These are phyloP conservation scores for Colletotrichum tropicicola DNA, from an alignment of 2,329 filamentous ascomycete species.

Conservation along the genomic window DNA sequence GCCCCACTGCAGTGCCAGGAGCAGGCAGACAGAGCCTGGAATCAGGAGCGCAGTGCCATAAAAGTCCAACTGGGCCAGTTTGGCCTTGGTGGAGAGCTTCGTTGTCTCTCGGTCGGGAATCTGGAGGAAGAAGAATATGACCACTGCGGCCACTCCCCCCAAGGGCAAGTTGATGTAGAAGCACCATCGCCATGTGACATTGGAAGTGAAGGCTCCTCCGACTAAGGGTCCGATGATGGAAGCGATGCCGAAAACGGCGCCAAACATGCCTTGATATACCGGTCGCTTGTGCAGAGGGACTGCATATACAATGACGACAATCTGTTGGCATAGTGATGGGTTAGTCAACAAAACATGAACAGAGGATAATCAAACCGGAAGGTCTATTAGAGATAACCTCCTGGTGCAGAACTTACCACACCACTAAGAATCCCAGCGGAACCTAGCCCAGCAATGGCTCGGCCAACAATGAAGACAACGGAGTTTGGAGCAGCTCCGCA, in stretches of 20 bases:
- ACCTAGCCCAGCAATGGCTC: conserved; percentile 47
- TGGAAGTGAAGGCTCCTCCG: conserved; percentile 37
- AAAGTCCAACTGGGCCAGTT: conserved; percentile 38
- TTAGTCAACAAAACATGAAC: too few species aligned
- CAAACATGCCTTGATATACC: conserved; percentile 39
- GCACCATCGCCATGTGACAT: conserved; percentile 46
- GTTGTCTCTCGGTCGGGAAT: conserved; percentile 18
- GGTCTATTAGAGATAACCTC: too few species aligned
- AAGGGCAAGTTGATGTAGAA: conserved; percentile 46
- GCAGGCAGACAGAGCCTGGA: conserved; percentile 48
- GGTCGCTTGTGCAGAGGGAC: conserved; percentile 50
- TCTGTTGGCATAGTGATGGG: too few species aligned
- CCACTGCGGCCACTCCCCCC: conserved; percentile 38
- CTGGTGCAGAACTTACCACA: too few species aligned
- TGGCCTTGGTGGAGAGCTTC: conserved; percentile 32
- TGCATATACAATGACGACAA: conserved; percentile 37
- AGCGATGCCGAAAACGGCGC: conserved; percentile 52
- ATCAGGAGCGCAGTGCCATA: conserved; percentile 19
- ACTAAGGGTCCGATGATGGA: conserved; percentile 36
- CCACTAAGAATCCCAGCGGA: conserved; percentile 45
- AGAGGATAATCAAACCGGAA: too few species aligned
- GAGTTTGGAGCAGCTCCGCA: conserved; percentile 41
- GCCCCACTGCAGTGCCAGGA: conserved; percentile 59
- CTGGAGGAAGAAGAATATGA: conserved; percentile 35
- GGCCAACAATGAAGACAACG: conserved; percentile 44